These are phyloP conservation scores for Stramenopiles sp. DNA, from an alignment of 352 stramenopile species.

Conservation along the genomic window DNA sequence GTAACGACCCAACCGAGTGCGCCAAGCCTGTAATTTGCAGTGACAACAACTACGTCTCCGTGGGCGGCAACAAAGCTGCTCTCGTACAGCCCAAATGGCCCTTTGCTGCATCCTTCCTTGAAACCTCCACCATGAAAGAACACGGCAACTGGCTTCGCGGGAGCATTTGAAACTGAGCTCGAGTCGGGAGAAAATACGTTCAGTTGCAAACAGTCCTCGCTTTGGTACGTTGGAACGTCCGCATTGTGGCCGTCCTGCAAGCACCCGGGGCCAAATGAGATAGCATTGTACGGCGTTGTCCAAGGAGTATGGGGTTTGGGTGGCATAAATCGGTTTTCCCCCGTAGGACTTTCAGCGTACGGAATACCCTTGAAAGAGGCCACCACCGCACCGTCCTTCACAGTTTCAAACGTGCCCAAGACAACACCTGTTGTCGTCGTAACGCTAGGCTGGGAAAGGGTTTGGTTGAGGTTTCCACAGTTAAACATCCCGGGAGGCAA, in stretches of 20 bases:
- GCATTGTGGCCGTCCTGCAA: not conserved
- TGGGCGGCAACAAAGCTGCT: conserved; percentile 21
- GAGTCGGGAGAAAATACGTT: not conserved
- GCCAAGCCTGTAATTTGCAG: conserved; percentile 49
- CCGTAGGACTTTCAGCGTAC: not conserved
- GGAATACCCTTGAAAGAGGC: not conserved
- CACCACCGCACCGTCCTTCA: not conserved
- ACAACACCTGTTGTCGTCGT: too few species aligned
- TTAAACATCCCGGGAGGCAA: too few species aligned
- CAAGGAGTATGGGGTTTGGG: not conserved
- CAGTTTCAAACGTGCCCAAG: too few species aligned
- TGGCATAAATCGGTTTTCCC: not conserved
- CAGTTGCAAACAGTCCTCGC: not conserved
- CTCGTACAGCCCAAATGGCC: not conserved
- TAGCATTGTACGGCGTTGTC: not conserved
- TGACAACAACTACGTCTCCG: conserved; percentile 40
- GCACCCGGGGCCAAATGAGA: not conserved
- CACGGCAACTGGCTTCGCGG: not conserved
- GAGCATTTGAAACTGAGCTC: not conserved
- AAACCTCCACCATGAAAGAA: not conserved
- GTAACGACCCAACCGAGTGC: conserved; percentile 32
- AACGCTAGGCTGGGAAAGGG: too few species aligned
- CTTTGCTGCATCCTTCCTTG: not conserved
- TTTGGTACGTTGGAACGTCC: not conserved
- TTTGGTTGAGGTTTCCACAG: too few species aligned